Percentiles rank a stretch among this genome's conserved stretches.
Conservation (phyloP, 306 rosid genomes). For the Pterocarpus santalinus region DNA sequence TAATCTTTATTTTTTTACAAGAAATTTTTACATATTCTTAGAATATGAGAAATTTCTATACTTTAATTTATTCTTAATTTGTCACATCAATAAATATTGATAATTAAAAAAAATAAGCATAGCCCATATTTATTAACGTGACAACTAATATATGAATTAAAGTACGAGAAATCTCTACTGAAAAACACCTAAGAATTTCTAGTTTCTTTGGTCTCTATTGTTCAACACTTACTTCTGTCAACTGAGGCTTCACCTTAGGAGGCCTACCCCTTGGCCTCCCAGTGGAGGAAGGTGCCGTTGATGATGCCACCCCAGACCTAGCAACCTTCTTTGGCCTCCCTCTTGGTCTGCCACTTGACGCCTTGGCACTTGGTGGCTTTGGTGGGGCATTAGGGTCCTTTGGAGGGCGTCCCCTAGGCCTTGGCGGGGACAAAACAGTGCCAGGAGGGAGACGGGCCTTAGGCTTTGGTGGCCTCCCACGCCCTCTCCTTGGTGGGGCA, state of each 20-base stretch:
- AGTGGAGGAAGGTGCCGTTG: background rate
- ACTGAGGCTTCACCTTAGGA: slow-evolving; percentile 66
- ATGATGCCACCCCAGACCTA: slow-evolving; percentile 18
- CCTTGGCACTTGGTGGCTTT: slow-evolving; percentile 57
- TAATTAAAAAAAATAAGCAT: too few species aligned
- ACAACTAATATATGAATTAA: too few species aligned
- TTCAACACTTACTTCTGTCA: slow-evolving; percentile 64
- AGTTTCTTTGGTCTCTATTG: slow-evolving; percentile 24
- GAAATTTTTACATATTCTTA: too few species aligned
- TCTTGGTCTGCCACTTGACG: slow-evolving; percentile 60
- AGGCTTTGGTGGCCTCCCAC: background rate
- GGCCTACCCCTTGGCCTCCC: slow-evolving; percentile 74
- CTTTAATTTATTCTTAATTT: too few species aligned
- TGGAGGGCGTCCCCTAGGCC: slow-evolving; percentile 72
- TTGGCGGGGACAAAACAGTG: slow-evolving; percentile 24
- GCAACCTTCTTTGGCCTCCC: slow-evolving; percentile 80
- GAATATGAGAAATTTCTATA: too few species aligned
- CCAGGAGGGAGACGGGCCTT: slow-evolving; percentile 2
- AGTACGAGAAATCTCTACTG: too few species aligned
- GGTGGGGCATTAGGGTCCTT: slow-evolving; percentile 77
- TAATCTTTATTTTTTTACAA: too few species aligned
- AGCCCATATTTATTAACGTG: too few species aligned
- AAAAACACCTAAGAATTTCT: too few species aligned
- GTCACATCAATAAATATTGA: too few species aligned
- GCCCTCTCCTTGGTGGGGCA: background rate